Percentiles rank a stretch among this genome's conserved stretches.
phyloP scores from a whole-genome alignment of 164 flowering plant species.

The Litsea cubeba region DNA sequence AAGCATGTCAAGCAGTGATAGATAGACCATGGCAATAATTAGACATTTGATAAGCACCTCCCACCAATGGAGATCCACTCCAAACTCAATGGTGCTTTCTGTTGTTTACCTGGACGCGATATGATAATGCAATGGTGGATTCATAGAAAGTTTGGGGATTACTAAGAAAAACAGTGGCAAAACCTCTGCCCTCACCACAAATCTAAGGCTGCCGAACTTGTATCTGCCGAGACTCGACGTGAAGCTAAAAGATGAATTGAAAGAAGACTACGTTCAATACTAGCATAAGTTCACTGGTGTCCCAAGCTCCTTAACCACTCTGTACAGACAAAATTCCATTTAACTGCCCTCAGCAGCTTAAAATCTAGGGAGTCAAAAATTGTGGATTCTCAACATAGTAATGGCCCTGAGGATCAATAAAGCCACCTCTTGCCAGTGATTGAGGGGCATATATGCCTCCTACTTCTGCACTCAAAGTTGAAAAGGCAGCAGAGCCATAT shows the following conservation, averaged over 20 bases:
- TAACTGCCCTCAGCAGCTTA: background rate
- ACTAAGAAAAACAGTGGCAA: background rate
- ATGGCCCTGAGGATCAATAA: background rate
- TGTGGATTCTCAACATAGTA: background rate
- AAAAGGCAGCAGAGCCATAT: background rate
- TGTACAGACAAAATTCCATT: background rate
- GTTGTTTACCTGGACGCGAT: conserved; percentile 24
- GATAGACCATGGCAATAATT: conserved; percentile 18
- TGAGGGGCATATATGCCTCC: background rate
- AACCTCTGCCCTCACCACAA: conserved; percentile 19
- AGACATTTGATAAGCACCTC: conserved; percentile 11
- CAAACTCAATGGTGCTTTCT: background rate
- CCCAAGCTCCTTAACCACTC: background rate
- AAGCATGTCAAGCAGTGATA: conserved; percentile 27
- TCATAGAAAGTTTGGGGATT: background rate
- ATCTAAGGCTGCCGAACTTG: conserved; percentile 14
- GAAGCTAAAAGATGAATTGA: conserved; percentile 10
- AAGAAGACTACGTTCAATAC: background rate
- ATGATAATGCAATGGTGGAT: background rate
- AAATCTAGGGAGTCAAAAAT: background rate
- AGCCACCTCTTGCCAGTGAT: background rate
- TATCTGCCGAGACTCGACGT: conserved; percentile 7
- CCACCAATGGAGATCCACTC: background rate
- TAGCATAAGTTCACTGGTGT: background rate
- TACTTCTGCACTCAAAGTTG: background rate